Evolutionary conservation across 805 yeast species (phyloP).

Genomic region (Lipomyces yamadae): DNA sequence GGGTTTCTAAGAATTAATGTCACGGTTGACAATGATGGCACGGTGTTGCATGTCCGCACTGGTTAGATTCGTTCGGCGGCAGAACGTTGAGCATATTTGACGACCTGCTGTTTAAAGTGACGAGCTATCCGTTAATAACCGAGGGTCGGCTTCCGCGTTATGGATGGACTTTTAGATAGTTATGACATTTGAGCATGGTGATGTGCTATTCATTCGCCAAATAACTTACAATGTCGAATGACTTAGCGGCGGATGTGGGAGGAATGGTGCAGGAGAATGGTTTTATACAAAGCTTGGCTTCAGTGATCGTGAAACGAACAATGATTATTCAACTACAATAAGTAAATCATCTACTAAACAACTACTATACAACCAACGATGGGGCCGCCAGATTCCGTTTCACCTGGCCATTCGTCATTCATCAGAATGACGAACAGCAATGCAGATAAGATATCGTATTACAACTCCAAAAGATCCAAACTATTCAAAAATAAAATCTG

Average conservation of each 20-base stretch:
- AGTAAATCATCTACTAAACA: background rate
- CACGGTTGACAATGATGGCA: constrained; percentile 31
- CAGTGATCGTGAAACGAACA: background rate
- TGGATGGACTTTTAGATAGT: background rate
- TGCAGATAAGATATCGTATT: background rate
- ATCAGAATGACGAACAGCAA: background rate
- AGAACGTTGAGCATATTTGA: no score
- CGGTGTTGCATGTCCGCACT: constrained; percentile 35
- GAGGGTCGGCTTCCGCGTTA: background rate
- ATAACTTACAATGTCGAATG: background rate
- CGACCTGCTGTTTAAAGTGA: background rate
- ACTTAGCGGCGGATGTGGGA: background rate
- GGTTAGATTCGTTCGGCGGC: constrained; percentile 22
- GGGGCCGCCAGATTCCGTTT: background rate
- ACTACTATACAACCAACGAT: background rate
- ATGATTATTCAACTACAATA: background rate
- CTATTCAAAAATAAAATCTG: background rate
- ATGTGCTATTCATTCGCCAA: no score
- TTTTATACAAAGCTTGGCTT: no score
- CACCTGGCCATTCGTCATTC: background rate
- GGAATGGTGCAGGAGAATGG: background rate
- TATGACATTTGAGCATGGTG: background rate
- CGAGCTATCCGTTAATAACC: background rate
- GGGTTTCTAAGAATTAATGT: constrained; percentile 35
- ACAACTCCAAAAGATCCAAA: background rate